A percentile compares a stretch with the other conserved stretches of the same genome.
Conservation (phyloP, 441 rosid genomes). For the Geranium incanum region DNA sequence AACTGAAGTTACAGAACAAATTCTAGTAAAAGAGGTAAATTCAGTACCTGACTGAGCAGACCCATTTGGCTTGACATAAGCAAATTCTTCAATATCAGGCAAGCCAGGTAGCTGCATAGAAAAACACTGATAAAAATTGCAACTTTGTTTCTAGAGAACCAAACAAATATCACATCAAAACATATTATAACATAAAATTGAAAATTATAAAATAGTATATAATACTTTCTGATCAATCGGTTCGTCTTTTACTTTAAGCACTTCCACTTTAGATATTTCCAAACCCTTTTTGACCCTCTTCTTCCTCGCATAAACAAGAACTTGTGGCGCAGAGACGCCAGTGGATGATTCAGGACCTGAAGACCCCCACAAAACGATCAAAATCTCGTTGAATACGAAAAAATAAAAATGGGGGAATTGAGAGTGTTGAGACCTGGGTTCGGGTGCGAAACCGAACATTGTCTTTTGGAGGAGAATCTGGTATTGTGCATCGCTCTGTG, state of each 20-base stretch:
- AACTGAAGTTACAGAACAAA: slow-evolving; percentile 2
- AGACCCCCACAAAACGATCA: slow-evolving; percentile 7
- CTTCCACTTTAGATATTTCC: slow-evolving; percentile 26
- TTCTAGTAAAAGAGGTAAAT: slow-evolving; percentile 4
- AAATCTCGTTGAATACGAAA: background rate
- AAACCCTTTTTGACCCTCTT: slow-evolving; percentile 37
- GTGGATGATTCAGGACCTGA: slow-evolving; percentile 25
- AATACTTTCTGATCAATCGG: slow-evolving; percentile 25
- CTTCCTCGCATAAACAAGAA: slow-evolving; percentile 49
- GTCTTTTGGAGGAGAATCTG: slow-evolving; percentile 30
- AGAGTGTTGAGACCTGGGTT: slow-evolving; percentile 33
- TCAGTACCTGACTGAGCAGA: slow-evolving; percentile 39
- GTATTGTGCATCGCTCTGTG: slow-evolving; percentile 30
- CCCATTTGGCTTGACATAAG: slow-evolving; percentile 38
- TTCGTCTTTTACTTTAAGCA: slow-evolving; percentile 20
- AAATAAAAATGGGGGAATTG: background rate
- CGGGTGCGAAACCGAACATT: slow-evolving; percentile 29
- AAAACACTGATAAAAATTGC: background rate
- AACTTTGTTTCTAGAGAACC: background rate
- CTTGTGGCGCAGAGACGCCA: slow-evolving; percentile 23
- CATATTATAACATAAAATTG: background rate
- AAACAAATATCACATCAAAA: background rate
- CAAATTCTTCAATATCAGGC: slow-evolving; percentile 77
- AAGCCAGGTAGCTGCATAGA: slow-evolving; percentile 32
- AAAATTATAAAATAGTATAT: background rate